Evolutionary conservation across 2,329 filamentous ascomycete genomes (phyloP).

Genomic region (Fusarium fujikuroi): DNA sequence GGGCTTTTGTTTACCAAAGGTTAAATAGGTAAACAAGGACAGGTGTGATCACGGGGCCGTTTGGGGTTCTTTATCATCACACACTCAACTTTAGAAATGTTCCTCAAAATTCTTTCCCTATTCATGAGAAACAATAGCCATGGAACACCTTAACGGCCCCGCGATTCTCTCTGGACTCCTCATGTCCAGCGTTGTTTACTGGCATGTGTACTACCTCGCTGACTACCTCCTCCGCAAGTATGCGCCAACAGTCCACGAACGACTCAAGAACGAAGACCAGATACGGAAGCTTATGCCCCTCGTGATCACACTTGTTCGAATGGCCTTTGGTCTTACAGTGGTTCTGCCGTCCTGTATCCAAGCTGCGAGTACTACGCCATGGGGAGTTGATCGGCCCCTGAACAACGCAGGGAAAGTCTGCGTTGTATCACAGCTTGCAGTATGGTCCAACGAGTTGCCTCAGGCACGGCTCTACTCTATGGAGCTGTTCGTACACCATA

Average conservation of each 20-base stretch:
- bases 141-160: slow-evolving; percentile 28
- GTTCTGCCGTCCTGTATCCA: slow-evolving; percentile 32
- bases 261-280: slow-evolving; percentile 21
- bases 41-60: not conserved
- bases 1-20: not conserved
- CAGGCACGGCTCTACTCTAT: slow-evolving; percentile 20
- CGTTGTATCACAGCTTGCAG: slow-evolving; percentile 36
- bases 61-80: not conserved
- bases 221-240: slow-evolving; percentile 20
- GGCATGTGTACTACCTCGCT: slow-evolving; percentile 25
- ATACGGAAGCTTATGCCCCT: slow-evolving; percentile 28
- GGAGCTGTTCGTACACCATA: slow-evolving; percentile 42
- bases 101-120: not conserved
- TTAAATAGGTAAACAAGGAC: not conserved
- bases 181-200: slow-evolving; percentile 33
- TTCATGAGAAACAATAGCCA: not conserved
- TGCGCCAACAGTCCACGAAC: slow-evolving; percentile 21
- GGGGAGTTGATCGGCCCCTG: slow-evolving; percentile 34
- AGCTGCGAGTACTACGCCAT: slow-evolving; percentile 35
- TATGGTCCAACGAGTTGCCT: slow-evolving; percentile 40
- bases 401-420: slow-evolving; percentile 38
- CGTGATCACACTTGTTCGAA: slow-evolving; percentile 31
- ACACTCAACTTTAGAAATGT: not conserved
- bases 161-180: slow-evolving; percentile 34
- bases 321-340: slow-evolving; percentile 45